These are phyloP conservation scores for Leucogyrophana mollusca DNA, from an alignment of 768 basidiomycete species.

Conservation along the genomic window DNA sequence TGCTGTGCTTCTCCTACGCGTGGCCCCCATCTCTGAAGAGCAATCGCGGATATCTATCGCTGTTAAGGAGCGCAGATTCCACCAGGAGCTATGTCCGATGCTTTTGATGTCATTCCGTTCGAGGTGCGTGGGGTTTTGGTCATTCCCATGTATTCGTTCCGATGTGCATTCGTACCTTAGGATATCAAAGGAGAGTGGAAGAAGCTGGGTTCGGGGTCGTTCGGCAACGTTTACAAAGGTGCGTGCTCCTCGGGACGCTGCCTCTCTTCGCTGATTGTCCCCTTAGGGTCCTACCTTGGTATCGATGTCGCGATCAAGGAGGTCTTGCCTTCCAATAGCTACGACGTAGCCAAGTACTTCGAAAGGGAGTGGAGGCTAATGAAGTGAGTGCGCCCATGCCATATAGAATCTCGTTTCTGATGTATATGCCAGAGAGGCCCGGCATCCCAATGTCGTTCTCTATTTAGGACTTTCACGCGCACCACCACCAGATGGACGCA, in stretches of 20 bases:
- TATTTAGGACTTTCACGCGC: conserved; percentile 89
- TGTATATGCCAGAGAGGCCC: conserved; percentile 55
- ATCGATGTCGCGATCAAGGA: conserved; percentile 97
- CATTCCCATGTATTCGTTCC: not conserved
- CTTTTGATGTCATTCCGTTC: conserved; percentile 87
- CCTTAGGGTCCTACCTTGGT: conserved; percentile 84
- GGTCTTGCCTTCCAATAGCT: conserved; percentile 86
- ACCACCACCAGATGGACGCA: conserved; percentile 74
- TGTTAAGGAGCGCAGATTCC: not conserved
- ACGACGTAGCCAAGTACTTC: conserved; percentile 97
- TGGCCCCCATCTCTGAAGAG: not conserved
- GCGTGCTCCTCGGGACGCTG: conserved; percentile 16
- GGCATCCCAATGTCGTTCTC: conserved; percentile 91
- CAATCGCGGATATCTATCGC: not conserved
- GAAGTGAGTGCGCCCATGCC: conserved; percentile 49
- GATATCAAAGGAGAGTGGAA: conserved; percentile 88
- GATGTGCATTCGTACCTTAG: conserved; percentile 33
- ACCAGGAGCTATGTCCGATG: conserved; percentile 47
- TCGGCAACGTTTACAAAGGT: conserved; percentile 92
- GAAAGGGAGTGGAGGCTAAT: conserved; percentile 98
- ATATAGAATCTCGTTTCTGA: conserved; percentile 2
- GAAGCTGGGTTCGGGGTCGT: conserved; percentile 89
- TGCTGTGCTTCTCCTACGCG: not conserved
- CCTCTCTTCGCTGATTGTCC: conserved; percentile 4
- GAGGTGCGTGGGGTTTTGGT: conserved; percentile 47